Percentiles rank a stretch among this genome's conserved stretches.
Evolutionary conservation across 2,329 filamentous ascomycete species (phyloP).

Genomic region (Cladosporium sp.): DNA sequence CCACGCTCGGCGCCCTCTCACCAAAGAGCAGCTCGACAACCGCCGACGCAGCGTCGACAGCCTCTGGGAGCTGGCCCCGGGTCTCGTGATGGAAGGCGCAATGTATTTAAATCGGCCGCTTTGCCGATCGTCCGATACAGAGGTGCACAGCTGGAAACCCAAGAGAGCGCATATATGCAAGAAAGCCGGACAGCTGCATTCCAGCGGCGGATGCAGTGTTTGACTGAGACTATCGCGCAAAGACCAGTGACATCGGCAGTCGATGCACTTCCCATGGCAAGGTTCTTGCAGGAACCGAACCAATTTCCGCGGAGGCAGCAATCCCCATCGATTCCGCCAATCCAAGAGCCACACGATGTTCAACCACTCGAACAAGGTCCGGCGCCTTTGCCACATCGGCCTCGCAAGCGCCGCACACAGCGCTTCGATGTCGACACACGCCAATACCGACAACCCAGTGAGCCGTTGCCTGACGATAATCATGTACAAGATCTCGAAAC

Average conservation of each 20-base stretch:
- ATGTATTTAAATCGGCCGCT: not conserved
- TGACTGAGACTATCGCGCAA: conserved; percentile 28
- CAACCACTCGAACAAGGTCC: not conserved
- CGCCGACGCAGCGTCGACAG: not conserved
- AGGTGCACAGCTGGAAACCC: conserved; percentile 45
- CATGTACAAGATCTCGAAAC: conserved; percentile 8
- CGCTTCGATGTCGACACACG: conserved; percentile 49
- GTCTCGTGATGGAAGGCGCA: not conserved
- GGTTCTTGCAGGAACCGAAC: conserved; percentile 22
- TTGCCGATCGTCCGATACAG: conserved; percentile 3
- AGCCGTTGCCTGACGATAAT: conserved; percentile 30
- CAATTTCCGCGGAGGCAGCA: not conserved
- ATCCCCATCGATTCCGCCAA: not conserved
- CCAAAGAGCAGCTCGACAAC: not conserved
- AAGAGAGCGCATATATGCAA: conserved; percentile 40
- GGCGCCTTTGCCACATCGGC: conserved; percentile 25
- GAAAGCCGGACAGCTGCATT: conserved; percentile 42
- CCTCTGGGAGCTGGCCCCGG: not conserved
- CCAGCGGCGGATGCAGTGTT: conserved; percentile 30
- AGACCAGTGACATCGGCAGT: conserved; percentile 26
- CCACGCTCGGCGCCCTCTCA: not conserved
- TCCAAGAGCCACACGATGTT: not conserved
- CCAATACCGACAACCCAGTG: conserved; percentile 48
- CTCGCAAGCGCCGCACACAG: conserved; percentile 40
- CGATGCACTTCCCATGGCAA: conserved; percentile 33